A percentile compares a stretch with the other conserved stretches of the same genome.
Conservation (phyloP, 208 protist genomes). For the Sergeia podlipaevii region DNA sequence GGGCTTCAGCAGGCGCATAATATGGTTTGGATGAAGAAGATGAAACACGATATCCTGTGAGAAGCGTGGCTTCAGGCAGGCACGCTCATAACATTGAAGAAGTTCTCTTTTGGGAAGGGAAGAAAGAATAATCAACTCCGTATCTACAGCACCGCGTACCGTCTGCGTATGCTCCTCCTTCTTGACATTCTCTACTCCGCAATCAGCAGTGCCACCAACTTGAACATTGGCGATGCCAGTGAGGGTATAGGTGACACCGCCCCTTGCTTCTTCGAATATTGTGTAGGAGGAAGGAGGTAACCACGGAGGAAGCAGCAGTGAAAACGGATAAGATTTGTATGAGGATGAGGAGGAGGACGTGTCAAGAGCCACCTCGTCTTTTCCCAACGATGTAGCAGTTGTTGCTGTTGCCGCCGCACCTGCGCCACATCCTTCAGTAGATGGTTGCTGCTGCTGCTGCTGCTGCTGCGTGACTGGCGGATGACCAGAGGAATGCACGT, state of each 20-base stretch:
- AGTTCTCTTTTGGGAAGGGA: constrained; percentile 17
- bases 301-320: constrained; percentile 24
- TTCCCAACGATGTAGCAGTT: too few relatives aligned
- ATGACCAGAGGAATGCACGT: not conserved
- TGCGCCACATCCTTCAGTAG: too few relatives aligned
- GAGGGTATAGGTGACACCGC: constrained; percentile 12
- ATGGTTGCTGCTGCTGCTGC: too few relatives aligned
- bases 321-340: constrained; percentile 27
- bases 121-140: constrained; percentile 15
- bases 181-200: not conserved
- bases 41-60: constrained; percentile 15
- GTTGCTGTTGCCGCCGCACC: too few relatives aligned
- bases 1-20: constrained; percentile 5
- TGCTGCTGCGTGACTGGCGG: not conserved
- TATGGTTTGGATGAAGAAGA: constrained; percentile 11
- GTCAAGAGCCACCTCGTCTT: constrained; percentile 3
- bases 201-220: not conserved
- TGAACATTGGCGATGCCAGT: not conserved
- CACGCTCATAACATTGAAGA: constrained; percentile 27
- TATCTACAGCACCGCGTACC: too few relatives aligned
- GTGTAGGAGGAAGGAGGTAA: constrained; percentile 26
- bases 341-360: not conserved
- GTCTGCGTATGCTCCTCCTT: not conserved
- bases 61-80: constrained; percentile 16
- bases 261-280: constrained; percentile 1